Evolutionary conservation across 2,329 filamentous ascomycete genomes (phyloP), one percentile per base, ranked within the genome.

Genomic region (Colletotrichum phormii): DNA sequence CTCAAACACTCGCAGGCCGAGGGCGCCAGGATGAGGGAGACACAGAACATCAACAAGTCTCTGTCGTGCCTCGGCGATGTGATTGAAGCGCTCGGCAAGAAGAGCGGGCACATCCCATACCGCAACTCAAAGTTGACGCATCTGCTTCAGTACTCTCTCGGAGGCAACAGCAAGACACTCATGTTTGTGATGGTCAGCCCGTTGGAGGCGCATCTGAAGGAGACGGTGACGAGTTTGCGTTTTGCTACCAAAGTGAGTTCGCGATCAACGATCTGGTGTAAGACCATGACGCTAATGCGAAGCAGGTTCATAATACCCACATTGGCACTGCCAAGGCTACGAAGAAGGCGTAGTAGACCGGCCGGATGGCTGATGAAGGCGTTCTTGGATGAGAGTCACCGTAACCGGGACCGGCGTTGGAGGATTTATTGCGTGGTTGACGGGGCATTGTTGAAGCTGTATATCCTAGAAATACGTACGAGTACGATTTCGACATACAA

Each of bases 171-270:
- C 77, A 97, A 98, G 85, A 99, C 97, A 0, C 92, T 99, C 78
- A 99, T 99, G 97, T 98, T 99, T 82, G 95, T 98, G 81, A 98
- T 98, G 95, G 94, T 98, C 69, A 97, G 93, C 77, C 97, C 97
- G 42, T 86, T 98, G 72, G 94, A 97, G 84, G 93, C 92, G 6
- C 97, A 98, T 84, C 86, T 98, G 75, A 93, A 93, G 79, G 97
- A 99, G 87, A 98, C 95, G 3, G 86, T 98, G 80, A 98, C 95
- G 57, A 98, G 95, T 87, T 87, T 99, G 82, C 93, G 97, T 79
- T 99, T 99, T 83, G 97, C 97, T 18, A 97, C 94, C 42, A 98
- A 98, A 89, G 95, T 95, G 82, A 80, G 85, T 79, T 67, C 4
- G n/a, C n/a, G 1, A 12, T 0, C 9, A n/a, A 18, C 11, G 15